Evolutionary conservation across 2,329 filamentous ascomycete genomes (phyloP).

Genomic region (Elsinoe ampelina): DNA sequence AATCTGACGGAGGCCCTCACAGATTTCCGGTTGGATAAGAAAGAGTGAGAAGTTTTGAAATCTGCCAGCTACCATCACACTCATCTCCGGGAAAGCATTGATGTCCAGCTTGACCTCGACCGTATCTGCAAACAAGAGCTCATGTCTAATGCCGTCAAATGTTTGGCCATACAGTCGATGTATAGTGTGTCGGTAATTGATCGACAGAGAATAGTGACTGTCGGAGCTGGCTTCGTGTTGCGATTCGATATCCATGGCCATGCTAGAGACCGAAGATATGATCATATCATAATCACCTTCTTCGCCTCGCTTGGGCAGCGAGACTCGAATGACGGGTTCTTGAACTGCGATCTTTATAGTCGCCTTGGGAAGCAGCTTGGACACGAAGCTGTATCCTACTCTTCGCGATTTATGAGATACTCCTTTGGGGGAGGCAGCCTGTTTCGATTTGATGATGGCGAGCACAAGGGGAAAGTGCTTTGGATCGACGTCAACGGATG

Average conservation of each 20-base stretch:
- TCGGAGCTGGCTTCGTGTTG: conserved; percentile 83
- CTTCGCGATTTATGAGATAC: not conserved
- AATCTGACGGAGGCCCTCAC: conserved; percentile 83
- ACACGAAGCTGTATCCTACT: conserved; percentile 59
- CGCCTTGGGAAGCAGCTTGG: conserved; percentile 84
- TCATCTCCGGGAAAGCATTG: conserved; percentile 74
- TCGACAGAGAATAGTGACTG: conserved; percentile 75
- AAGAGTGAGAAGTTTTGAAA: conserved; percentile 82
- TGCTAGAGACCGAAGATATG: conserved; percentile 87
- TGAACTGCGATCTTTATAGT: conserved; percentile 94
- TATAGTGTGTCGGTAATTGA: conserved; percentile 71
- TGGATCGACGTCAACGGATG: conserved; percentile 85
- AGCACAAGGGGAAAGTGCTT: conserved; percentile 81
- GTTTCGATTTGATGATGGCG: conserved; percentile 54
- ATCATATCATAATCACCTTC: conserved; percentile 87
- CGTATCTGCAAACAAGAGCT: conserved; percentile 77
- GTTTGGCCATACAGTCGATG: conserved; percentile 95
- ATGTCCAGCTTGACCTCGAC: conserved; percentile 80
- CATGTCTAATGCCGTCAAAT: conserved; percentile 68
- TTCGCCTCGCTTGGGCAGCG: conserved; percentile 68
- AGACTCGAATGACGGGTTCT: conserved; percentile 85
- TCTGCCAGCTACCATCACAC: conserved; percentile 68
- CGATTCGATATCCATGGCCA: conserved; percentile 87
- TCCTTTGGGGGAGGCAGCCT: conserved; percentile 21
- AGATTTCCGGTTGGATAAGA: conserved; percentile 86